Percentiles rank a stretch among this genome's conserved stretches.
These are phyloP conservation scores for Cladosporium austrohemisphaericum DNA, from an alignment of 2,329 filamentous ascomycete genomes.

Conservation along the genomic window DNA sequence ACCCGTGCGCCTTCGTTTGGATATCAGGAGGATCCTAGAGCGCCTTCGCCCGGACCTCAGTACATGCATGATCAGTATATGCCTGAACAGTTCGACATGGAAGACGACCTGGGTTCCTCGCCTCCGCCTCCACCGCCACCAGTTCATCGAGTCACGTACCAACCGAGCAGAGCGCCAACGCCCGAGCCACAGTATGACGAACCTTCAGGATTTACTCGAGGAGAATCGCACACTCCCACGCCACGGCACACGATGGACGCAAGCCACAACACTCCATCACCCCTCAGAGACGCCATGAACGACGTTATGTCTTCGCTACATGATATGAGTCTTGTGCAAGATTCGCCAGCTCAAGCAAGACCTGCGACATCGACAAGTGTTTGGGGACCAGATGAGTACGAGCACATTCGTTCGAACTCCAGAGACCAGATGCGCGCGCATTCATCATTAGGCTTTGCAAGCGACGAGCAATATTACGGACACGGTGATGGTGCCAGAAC, in stretches of 20 bases:
- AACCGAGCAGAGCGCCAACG: slow-evolving; percentile 48
- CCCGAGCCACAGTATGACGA: slow-evolving; percentile 31
- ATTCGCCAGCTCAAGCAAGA: slow-evolving; percentile 36
- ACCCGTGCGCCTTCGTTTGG: slow-evolving; percentile 30
- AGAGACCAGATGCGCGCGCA: slow-evolving; percentile 54
- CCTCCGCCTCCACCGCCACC: slow-evolving; percentile 84
- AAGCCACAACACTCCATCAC: slow-evolving; percentile 68
- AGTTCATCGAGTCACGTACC: slow-evolving; percentile 62
- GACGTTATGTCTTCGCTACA: slow-evolving; percentile 94
- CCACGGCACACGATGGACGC: slow-evolving; percentile 62
- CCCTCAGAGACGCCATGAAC: slow-evolving; percentile 91
- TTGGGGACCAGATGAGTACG: slow-evolving; percentile 90
- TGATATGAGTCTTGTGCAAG: slow-evolving; percentile 67
- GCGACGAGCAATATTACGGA: slow-evolving; percentile 26
- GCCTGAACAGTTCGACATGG: slow-evolving; percentile 3
- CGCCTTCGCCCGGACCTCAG: slow-evolving; percentile 20
- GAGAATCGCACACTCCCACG: slow-evolving; percentile 56
- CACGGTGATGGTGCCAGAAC: slow-evolving; percentile 51
- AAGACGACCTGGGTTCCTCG: slow-evolving; percentile 54
- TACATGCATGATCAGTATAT: slow-evolving; percentile 29
- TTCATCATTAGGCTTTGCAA: slow-evolving; percentile 68
- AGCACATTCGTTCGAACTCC: slow-evolving; percentile 48
- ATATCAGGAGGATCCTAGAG: slow-evolving; percentile 25
- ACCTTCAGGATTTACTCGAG: slow-evolving; percentile 47
- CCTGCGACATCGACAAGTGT: slow-evolving; percentile 59